These are phyloP conservation scores for Deuterostichococcus epilithicus DNA, from an alignment of 139 green algal genomes.

Conservation along the genomic window DNA sequence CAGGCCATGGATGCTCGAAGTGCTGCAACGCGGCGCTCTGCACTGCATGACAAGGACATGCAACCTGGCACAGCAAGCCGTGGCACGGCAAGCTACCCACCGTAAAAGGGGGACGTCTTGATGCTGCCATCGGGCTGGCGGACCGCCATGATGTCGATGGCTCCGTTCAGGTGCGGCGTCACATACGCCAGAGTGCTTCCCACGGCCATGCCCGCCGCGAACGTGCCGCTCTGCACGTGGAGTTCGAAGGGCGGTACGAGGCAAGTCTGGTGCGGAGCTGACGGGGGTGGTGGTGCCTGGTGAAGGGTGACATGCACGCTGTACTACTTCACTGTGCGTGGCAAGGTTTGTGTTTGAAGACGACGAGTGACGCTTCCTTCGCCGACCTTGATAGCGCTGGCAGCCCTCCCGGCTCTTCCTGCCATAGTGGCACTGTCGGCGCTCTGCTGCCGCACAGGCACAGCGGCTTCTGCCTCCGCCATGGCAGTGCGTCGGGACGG, in stretches of 20 bases:
- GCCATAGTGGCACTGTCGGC: not conserved
- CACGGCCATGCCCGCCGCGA: slow-evolving; percentile 5
- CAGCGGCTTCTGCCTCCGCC: too few relatives aligned
- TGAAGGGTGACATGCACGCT: too few relatives aligned
- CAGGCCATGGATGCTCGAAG: too few relatives aligned
- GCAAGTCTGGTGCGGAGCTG: too few relatives aligned
- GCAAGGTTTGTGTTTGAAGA: too few relatives aligned
- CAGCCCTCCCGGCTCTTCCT: not conserved
- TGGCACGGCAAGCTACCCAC: slow-evolving; percentile 24
- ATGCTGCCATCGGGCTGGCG: slow-evolving; percentile 77
- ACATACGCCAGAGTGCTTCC: slow-evolving; percentile 18
- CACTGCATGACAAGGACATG: too few relatives aligned
- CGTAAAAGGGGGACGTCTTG: slow-evolving; percentile 85
- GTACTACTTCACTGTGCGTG: too few relatives aligned
- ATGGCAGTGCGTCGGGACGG: too few relatives aligned
- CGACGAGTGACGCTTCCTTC: too few relatives aligned
- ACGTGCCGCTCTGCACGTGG: not conserved
- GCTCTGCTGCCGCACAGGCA: not conserved
- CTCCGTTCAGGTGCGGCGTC: slow-evolving; percentile 72
- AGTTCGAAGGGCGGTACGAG: too few relatives aligned
- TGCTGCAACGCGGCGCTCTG: too few relatives aligned
- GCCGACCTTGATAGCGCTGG: not conserved
- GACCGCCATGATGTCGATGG: slow-evolving; percentile 90
- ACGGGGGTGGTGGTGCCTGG: too few relatives aligned
- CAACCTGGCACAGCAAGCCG: not conserved